Evolutionary conservation across 1,284 basidiomycete genomes (phyloP), one percentile per base, ranked within the genome.

Genomic region (Tilletia indica): DNA sequence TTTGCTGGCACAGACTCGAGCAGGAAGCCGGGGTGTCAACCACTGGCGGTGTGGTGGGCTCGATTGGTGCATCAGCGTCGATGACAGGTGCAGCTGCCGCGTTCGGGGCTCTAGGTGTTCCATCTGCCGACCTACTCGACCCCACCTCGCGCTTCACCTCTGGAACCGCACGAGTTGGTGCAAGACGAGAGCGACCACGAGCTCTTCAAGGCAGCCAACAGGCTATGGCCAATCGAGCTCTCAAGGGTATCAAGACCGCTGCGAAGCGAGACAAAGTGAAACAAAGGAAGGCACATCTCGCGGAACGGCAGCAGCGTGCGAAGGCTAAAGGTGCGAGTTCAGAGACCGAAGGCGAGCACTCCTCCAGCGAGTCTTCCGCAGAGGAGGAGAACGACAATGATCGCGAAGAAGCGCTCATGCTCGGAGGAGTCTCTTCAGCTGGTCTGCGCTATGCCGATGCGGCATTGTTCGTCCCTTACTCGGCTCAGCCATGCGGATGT

Each of bases 1-100:
- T 83, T 54, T 83, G 81, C 75, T 83, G 77, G 68, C 67, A 78
- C 36, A 69, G 76, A 0, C 70, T 80, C n/a, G 81, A 83, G 63
- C 64, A 68, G 11, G 74, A 74, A 34, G 70, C 75, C 0, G 82
- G 80, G 8, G 70, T 78, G 34, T 38, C 61, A 9, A 70, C 74
- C 75, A 49, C 74, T 70, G 1, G 70, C 51, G 48, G 21, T 9
- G 39, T 19, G 6, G 31, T 34, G 0, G 16, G 34, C 9, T n/a
- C 31, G 31, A 3, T 36, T 11, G 61, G 16, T 16, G 36, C 61
- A 19, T 64, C 38, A 14, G 61, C 14, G 19, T 47, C 31, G 1
- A 36, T 14, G 31, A 42, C 61, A 5, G 61, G 61, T 3, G 61
- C 61, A 4, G 38, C 61, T 25, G 61, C 61, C 4, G 61, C 61